Conservation (phyloP, 352 stramenopile genomes). For the Globisporangium middletonii region DNA sequence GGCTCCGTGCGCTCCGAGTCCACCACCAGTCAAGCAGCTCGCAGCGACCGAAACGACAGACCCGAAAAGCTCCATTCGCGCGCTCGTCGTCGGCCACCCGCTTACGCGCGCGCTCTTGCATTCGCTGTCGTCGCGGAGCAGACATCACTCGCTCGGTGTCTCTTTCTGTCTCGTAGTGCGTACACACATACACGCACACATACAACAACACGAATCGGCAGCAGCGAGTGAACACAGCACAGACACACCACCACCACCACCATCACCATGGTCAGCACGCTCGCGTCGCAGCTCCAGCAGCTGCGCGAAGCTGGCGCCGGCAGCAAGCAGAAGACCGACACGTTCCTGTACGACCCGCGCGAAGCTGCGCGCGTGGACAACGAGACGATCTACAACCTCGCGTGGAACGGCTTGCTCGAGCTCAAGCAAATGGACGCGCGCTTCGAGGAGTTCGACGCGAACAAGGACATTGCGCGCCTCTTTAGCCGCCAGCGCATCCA, state of each 20-base stretch:
- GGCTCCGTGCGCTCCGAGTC: neutral
- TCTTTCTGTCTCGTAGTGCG: neutral
- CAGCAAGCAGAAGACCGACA: conserved; percentile 76
- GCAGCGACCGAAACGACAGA: conserved; percentile 11
- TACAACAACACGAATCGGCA: neutral
- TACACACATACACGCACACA: neutral
- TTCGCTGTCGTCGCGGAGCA: neutral
- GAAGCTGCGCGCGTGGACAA: conserved; percentile 78
- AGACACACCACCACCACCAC: neutral
- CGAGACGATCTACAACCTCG: conserved; percentile 82
- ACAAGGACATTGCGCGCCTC: conserved; percentile 42
- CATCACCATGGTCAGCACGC: conserved; percentile 10
- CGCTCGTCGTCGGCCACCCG: conserved; percentile 1
- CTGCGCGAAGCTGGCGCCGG: conserved; percentile 70
- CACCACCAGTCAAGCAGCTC: conserved; percentile 4
- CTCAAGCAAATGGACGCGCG: conserved; percentile 69
- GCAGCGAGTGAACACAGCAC: neutral
- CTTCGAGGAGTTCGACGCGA: conserved; percentile 62
- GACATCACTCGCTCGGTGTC: neutral
- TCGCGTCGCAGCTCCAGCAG: conserved; percentile 75
- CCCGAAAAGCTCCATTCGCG: conserved; percentile 9
- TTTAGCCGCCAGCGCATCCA: conserved; percentile 72
- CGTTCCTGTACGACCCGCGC: conserved; percentile 82
- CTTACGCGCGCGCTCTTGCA: neutral
- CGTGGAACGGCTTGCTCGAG: conserved; percentile 76